Percentiles rank a stretch among this genome's conserved stretches.
These are phyloP conservation scores for Plasmodium reichenowi DNA, from an alignment of 169 alveolate species.

Conservation along the genomic window DNA sequence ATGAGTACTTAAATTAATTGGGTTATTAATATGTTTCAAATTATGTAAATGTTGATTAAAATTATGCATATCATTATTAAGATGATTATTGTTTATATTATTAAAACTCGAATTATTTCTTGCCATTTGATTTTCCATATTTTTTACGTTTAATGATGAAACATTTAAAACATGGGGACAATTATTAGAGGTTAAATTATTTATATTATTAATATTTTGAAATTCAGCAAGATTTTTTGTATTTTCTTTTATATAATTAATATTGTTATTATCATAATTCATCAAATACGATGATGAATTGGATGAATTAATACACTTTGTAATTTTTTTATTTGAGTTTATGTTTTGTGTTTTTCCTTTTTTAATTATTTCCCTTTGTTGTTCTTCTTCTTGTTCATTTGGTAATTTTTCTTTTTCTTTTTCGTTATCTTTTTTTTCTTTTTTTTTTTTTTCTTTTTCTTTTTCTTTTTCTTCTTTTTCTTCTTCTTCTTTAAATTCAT, in stretches of 20 bases:
- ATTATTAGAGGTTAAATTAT: not conserved
- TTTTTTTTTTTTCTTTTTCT: not conserved
- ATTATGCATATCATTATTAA: not conserved
- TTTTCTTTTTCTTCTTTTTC: no score
- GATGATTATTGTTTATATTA: constrained; percentile 7
- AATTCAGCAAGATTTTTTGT: not conserved
- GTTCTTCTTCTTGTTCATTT: not conserved
- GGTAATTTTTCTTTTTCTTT: not conserved
- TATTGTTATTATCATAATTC: constrained; percentile 3
- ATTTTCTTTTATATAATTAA: not conserved
- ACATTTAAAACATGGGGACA: constrained; percentile 21
- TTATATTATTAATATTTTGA: constrained; percentile 9
- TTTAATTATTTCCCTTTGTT: constrained; percentile 3
- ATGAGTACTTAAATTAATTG: not conserved
- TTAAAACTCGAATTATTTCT: constrained; percentile 10
- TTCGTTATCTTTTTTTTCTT: not conserved
- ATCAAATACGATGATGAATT: not conserved
- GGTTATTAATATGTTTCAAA: not conserved
- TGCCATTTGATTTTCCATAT: constrained; percentile 10
- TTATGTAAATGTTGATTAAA: no score
- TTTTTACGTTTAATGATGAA: constrained; percentile 5
- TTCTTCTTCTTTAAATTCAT: not conserved
- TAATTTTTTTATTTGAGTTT: not conserved
- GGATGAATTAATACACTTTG: not conserved
- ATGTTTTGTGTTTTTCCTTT: not conserved